phyloP scores from a whole-genome alignment of 352 stramenopile genomes.

The Albugo laibachii region DNA sequence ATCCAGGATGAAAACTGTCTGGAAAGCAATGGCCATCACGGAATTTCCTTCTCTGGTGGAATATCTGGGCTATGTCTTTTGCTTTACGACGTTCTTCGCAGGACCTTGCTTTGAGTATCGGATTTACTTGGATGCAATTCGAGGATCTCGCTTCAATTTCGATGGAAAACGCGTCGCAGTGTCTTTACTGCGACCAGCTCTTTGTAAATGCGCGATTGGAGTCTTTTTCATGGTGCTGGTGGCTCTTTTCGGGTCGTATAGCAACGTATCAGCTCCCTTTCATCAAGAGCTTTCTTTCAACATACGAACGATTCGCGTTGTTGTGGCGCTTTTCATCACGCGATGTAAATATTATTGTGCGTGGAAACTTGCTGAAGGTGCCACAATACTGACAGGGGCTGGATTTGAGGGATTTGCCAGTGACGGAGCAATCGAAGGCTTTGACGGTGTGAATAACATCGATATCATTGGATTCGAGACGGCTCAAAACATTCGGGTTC shows the following conservation, averaged over 20 bases:
- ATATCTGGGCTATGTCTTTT: slow-evolving; percentile 94
- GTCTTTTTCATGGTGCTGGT: slow-evolving; percentile 30
- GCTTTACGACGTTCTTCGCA: slow-evolving; percentile 89
- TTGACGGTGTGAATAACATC: slow-evolving; percentile 89
- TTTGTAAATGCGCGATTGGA: slow-evolving; percentile 32
- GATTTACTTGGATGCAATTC: slow-evolving; percentile 76
- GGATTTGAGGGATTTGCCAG: slow-evolving; percentile 90
- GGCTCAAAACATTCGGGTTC: slow-evolving; percentile 72
- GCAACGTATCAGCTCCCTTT: neutral
- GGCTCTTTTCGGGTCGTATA: slow-evolving; percentile 11
- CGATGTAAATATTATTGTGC: neutral
- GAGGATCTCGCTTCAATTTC: slow-evolving; percentile 22
- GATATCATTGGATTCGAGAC: slow-evolving; percentile 92
- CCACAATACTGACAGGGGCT: slow-evolving; percentile 50
- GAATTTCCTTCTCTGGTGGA: slow-evolving; percentile 82
- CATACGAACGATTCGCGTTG: too few species aligned
- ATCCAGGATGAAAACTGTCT: slow-evolving; percentile 8
- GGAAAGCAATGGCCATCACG: slow-evolving; percentile 32
- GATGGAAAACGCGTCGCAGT: slow-evolving; percentile 14
- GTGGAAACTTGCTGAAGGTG: slow-evolving; percentile 35
- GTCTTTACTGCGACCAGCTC: slow-evolving; percentile 14
- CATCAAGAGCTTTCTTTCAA: too few species aligned
- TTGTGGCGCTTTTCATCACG: too few species aligned
- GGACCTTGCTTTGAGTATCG: slow-evolving; percentile 90
- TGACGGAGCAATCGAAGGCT: slow-evolving; percentile 71